Percentiles rank a stretch among this genome's conserved stretches.
Conservation (phyloP, 441 rosid species). For the Cnidoscolus chayamansa region DNA sequence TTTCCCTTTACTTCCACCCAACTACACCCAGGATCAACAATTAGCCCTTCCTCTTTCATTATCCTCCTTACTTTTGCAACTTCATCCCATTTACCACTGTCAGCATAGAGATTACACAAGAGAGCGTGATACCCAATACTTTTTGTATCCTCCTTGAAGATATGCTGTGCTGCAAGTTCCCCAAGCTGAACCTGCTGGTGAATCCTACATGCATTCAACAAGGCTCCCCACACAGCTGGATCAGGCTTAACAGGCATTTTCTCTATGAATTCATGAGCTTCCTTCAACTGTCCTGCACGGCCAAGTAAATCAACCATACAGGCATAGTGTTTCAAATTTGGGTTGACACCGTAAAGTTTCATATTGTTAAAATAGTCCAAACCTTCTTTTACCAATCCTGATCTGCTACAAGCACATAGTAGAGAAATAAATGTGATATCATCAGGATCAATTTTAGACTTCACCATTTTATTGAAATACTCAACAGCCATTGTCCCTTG, state of each 20-base stretch:
- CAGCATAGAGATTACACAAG: constrained; percentile 68
- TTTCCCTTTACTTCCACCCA: constrained; percentile 93
- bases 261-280: constrained; percentile 65
- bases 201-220: constrained; percentile 79
- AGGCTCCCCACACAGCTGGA: constrained; percentile 92
- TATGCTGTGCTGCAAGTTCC: constrained; percentile 67
- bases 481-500: constrained; percentile 53
- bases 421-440: constrained; percentile 74
- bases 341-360: constrained; percentile 44
- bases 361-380: constrained; percentile 57
- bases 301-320: constrained; percentile 88
- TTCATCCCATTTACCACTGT: constrained; percentile 67
- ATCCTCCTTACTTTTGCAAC: constrained; percentile 63
- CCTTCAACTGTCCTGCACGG: constrained; percentile 62
- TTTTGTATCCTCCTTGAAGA: constrained; percentile 52
- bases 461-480: constrained; percentile 59
- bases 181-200: constrained; percentile 60
- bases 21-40: constrained; percentile 86
- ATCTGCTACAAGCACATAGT: constrained; percentile 78
- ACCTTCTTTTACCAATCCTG: constrained; percentile 77
- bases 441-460: constrained; percentile 56
- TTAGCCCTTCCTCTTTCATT: constrained; percentile 75
- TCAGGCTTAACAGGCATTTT: constrained; percentile 73
- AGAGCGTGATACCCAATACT: constrained; percentile 69
- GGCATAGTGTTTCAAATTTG: constrained; percentile 85